Percentiles rank a stretch among this genome's conserved stretches.
phyloP scores from a whole-genome alignment of 805 yeast genomes.

The Tetrapisispora nanseiensis region DNA sequence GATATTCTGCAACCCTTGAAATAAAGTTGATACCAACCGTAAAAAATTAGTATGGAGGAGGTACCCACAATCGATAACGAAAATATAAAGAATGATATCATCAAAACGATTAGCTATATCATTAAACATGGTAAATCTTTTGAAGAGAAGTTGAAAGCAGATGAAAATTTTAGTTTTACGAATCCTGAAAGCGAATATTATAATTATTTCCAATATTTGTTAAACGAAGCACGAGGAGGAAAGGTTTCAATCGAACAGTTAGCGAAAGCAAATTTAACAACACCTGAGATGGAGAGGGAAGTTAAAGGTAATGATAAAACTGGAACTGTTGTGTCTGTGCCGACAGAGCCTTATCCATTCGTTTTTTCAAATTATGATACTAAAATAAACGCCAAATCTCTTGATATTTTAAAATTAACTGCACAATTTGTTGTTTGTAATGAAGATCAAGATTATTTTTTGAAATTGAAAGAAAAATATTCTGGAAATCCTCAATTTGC shows the following conservation, averaged over 20 bases:
- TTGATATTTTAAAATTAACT: constrained; percentile 58
- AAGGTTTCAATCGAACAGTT: no score
- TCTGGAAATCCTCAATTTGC: constrained; percentile 49
- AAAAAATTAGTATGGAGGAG: neutral
- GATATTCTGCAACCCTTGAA: no score
- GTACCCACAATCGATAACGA: constrained; percentile 22
- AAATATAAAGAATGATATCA: constrained; percentile 40
- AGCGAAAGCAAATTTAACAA: neutral
- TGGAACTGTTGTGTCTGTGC: no score
- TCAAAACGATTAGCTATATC: constrained; percentile 66
- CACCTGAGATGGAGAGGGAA: neutral
- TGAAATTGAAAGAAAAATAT: constrained; percentile 30
- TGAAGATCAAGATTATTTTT: constrained; percentile 37
- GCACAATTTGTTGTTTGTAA: constrained; percentile 61
- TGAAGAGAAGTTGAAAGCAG: constrained; percentile 48
- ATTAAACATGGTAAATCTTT: constrained; percentile 56
- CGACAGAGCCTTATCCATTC: constrained; percentile 19
- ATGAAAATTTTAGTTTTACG: constrained; percentile 57
- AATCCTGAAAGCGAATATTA: constrained; percentile 44
- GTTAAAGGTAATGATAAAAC: neutral
- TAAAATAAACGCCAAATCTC: constrained; percentile 47
- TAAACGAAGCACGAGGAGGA: neutral
- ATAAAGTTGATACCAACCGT: no score
- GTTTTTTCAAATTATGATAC: constrained; percentile 24
- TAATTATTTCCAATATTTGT: constrained; percentile 37